Conservation (phyloP, 2,329 filamentous ascomycete genomes). For the Trematosphaeria pertusa region DNA sequence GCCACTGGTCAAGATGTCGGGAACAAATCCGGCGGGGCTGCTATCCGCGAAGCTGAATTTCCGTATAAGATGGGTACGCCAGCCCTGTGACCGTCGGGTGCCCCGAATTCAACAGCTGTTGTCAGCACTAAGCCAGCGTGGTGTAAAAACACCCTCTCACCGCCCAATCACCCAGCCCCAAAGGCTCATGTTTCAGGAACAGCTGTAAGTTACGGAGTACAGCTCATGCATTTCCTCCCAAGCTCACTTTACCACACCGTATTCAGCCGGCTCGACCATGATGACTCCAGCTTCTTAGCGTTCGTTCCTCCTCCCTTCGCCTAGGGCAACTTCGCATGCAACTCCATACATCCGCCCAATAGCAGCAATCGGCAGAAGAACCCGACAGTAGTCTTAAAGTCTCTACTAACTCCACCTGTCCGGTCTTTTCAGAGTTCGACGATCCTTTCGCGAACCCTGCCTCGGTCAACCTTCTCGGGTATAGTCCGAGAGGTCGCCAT, state of each 20-base stretch:
- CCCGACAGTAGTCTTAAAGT: neutral
- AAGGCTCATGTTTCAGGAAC: neutral
- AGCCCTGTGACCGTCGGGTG: neutral
- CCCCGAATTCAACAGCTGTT: neutral
- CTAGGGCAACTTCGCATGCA: neutral
- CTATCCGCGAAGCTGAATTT: neutral
- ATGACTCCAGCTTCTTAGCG: too few species aligned
- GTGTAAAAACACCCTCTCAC: neutral
- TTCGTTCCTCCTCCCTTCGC: too few species aligned
- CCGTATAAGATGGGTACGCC: neutral
- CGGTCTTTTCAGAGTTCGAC: neutral
- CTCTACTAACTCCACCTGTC: neutral
- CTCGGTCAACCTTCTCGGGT: neutral
- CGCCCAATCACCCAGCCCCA: neutral
- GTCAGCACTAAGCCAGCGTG: slow-evolving; percentile 13
- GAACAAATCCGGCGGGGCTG: too few species aligned
- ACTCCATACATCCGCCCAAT: neutral
- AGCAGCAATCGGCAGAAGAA: neutral
- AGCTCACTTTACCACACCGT: slow-evolving; percentile 2
- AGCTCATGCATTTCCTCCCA: slow-evolving; percentile 3
- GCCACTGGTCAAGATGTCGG: too few species aligned
- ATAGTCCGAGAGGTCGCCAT: neutral
- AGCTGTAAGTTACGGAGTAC: neutral
- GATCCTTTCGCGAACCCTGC: neutral
- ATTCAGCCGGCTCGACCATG: neutral